Conservation (phyloP, 1,284 basidiomycete genomes). For the Xanthoconium separans region DNA sequence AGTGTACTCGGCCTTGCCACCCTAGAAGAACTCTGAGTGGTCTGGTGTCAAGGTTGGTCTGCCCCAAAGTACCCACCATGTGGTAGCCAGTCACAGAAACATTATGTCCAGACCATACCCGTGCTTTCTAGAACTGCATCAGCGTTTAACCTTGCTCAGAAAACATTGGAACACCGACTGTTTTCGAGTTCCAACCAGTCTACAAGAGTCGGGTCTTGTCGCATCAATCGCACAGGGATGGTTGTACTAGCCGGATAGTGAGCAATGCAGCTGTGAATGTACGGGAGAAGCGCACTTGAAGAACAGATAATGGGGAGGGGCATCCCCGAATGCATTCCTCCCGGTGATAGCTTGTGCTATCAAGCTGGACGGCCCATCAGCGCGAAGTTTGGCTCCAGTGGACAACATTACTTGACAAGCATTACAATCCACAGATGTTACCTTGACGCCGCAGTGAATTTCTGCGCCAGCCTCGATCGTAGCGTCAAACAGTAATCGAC, state of each 20-base stretch:
- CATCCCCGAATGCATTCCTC: constrained; percentile 13
- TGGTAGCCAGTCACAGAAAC: constrained; percentile 37
- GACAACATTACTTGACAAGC: constrained; percentile 38
- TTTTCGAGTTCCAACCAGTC: constrained; percentile 29
- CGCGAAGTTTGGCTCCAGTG: constrained; percentile 45
- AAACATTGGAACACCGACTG: constrained; percentile 29
- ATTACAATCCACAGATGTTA: constrained; percentile 37
- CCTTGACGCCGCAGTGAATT: constrained; percentile 41
- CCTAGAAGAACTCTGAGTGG: constrained; percentile 19
- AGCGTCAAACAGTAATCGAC: constrained; percentile 41
- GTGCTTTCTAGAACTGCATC: constrained; percentile 32
- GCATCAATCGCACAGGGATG: constrained; percentile 41
- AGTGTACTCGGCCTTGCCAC: constrained; percentile 25
- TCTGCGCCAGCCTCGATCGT: constrained; percentile 45
- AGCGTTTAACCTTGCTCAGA: not conserved
- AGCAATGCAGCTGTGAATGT: not conserved
- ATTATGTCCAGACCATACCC: constrained; percentile 43
- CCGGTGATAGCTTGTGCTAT: constrained; percentile 20
- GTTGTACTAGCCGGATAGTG: constrained; percentile 36
- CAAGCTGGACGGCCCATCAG: constrained; percentile 46
- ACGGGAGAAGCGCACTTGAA: constrained; percentile 42
- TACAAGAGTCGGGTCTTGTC: constrained; percentile 36
- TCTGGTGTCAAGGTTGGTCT: not conserved
- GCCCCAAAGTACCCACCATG: constrained; percentile 31
- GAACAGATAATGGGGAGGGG: constrained; percentile 31